These are phyloP conservation scores for Fusarium lateritium DNA, from an alignment of 2,329 filamentous ascomycete genomes.

Conservation along the genomic window DNA sequence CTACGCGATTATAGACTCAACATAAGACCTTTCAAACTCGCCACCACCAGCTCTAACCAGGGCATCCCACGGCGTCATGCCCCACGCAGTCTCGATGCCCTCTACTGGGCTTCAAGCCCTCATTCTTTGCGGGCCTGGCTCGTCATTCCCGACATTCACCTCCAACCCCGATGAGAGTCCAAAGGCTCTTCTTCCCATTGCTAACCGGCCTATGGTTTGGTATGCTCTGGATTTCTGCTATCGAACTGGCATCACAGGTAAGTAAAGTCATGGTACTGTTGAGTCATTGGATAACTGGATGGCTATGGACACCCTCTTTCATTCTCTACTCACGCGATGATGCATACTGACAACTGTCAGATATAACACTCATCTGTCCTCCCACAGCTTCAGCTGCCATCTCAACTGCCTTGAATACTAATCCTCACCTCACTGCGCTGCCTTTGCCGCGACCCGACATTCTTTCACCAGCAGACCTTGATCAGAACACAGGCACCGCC, in stretches of 20 bases:
- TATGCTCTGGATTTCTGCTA: conserved; percentile 90
- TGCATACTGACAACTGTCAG: conserved; percentile 56
- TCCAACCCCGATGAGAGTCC: conserved; percentile 84
- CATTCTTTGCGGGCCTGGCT: conserved; percentile 86
- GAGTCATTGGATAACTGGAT: conserved; percentile 16
- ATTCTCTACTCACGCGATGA: not conserved
- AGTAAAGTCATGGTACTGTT: conserved; percentile 47
- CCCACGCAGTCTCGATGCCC: conserved; percentile 81
- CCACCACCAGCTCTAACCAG: conserved; percentile 16
- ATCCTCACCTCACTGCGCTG: conserved; percentile 82
- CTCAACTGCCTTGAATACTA: conserved; percentile 79
- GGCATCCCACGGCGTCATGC: conserved; percentile 66
- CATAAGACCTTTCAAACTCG: not conserved
- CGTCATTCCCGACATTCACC: conserved; percentile 86
- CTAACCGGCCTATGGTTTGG: conserved; percentile 91
- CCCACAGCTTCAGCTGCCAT: conserved; percentile 77
- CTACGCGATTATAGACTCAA: not conserved
- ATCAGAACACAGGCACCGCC: conserved; percentile 89
- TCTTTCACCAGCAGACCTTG: conserved; percentile 81
- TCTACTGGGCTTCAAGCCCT: conserved; percentile 85
- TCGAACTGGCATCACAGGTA: conserved; percentile 82
- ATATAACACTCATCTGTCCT: conserved; percentile 74
- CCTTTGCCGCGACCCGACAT: conserved; percentile 81
- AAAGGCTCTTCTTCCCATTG: conserved; percentile 85
- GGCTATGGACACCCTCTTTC: not conserved